Conservation (phyloP, 2,329 filamentous ascomycete genomes). For the Cordyceps javanica region DNA sequence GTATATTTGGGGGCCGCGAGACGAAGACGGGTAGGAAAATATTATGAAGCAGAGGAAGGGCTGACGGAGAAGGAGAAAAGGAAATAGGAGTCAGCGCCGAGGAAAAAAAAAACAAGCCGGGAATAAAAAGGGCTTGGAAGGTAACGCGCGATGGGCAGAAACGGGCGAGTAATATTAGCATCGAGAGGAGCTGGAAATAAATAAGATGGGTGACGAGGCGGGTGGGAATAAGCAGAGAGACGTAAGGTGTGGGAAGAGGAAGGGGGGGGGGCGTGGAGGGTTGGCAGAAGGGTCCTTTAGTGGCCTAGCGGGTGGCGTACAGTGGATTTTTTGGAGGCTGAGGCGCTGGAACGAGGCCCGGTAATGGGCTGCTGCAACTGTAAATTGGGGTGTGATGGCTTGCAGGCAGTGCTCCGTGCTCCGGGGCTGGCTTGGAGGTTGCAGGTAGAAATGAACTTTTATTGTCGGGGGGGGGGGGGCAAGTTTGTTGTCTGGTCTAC, state of each 20-base stretch:
- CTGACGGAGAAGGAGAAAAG: neutral
- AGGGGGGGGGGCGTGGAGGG: neutral
- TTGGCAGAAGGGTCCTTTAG: neutral
- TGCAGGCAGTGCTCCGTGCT: neutral
- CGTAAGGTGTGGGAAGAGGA: neutral
- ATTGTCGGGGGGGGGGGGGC: too few relatives aligned
- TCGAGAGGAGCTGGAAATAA: constrained; percentile 14
- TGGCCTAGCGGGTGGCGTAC: neutral
- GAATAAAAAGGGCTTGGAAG: constrained; percentile 8
- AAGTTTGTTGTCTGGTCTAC: too few relatives aligned
- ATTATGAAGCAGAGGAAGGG: neutral
- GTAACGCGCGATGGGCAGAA: constrained; percentile 6
- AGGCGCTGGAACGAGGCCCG: neutral
- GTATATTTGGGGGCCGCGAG: neutral
- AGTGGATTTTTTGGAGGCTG: neutral
- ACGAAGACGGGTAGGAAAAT: neutral
- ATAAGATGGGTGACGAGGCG: constrained; percentile 10
- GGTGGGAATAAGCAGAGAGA: constrained; percentile 12
- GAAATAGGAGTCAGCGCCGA: neutral
- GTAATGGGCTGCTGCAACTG: neutral
- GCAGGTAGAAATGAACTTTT: too few relatives aligned
- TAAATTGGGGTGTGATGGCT: neutral
- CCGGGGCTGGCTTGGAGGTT: too few relatives aligned
- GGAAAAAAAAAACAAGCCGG: constrained; percentile 3
- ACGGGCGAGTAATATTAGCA: constrained; percentile 7